Evolutionary conservation across 2,329 filamentous ascomycete species (phyloP).

Genomic region (Pseudodiploospora longispora): DNA sequence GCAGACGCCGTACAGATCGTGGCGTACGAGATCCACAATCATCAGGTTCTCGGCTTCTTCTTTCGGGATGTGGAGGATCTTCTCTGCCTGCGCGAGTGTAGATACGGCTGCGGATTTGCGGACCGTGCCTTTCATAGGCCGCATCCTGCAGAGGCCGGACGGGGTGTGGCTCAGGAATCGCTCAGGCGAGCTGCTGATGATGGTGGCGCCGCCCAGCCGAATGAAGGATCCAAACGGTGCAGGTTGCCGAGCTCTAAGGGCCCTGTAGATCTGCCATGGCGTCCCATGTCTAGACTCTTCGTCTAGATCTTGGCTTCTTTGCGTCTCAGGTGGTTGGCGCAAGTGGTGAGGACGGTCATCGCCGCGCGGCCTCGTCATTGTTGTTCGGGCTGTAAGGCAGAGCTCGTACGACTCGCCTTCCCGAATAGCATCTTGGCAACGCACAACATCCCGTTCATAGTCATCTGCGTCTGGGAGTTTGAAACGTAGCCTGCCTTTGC

Average conservation of each 20-base stretch:
- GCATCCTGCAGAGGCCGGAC: slow-evolving; percentile 62
- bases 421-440: slow-evolving; percentile 63
- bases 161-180: slow-evolving; percentile 61
- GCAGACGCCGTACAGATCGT: slow-evolving; percentile 82
- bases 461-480: slow-evolving; percentile 32
- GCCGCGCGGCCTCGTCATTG: slow-evolving; percentile 43
- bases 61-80: slow-evolving; percentile 70
- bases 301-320: not conserved
- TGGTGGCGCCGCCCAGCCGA: slow-evolving; percentile 57
- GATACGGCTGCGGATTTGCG: slow-evolving; percentile 58
- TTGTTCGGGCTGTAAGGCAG: slow-evolving; percentile 70
- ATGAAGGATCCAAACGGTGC: slow-evolving; percentile 82
- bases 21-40: slow-evolving; percentile 95
- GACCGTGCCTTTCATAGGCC: slow-evolving; percentile 94
- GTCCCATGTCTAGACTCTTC: slow-evolving; percentile 8
- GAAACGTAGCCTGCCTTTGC: slow-evolving; percentile 20
- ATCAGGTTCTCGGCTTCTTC: slow-evolving; percentile 95
- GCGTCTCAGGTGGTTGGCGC: not conserved
- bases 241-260: slow-evolving; percentile 63
- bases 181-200: slow-evolving; percentile 81
- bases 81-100: slow-evolving; percentile 64
- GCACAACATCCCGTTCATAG: slow-evolving; percentile 60
- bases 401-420: slow-evolving; percentile 81
- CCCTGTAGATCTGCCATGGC: slow-evolving; percentile 65
- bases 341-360: slow-evolving; percentile 29